phyloP scores from a whole-genome alignment of 2,329 filamentous ascomycete genomes.

The Aspergillus bombycis region DNA sequence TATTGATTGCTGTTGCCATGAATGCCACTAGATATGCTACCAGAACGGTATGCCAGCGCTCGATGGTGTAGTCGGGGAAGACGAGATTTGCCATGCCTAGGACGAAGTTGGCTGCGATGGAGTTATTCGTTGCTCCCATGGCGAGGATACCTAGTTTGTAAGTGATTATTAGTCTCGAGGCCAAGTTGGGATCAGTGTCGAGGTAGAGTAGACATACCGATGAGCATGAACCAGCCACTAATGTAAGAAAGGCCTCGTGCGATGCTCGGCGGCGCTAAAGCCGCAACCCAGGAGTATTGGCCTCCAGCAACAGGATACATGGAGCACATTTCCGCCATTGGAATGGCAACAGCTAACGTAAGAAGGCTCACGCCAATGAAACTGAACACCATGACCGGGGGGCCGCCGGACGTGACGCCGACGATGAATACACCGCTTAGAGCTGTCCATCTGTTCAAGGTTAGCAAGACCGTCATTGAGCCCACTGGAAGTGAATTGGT shows the following conservation, averaged over 20 bases:
- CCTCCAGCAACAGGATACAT: slow-evolving; percentile 61
- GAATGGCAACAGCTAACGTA: slow-evolving; percentile 58
- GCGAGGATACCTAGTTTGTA: slow-evolving; percentile 47
- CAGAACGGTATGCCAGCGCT: slow-evolving; percentile 60
- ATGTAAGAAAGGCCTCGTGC: slow-evolving; percentile 49
- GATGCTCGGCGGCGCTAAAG: slow-evolving; percentile 55
- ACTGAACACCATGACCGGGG: slow-evolving; percentile 62
- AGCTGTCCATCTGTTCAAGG: slow-evolving; percentile 54
- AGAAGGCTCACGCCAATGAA: slow-evolving; percentile 58
- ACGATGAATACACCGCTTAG: slow-evolving; percentile 60
- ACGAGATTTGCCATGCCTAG: slow-evolving; percentile 59
- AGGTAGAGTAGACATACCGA: slow-evolving; percentile 32
- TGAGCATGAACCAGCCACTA: slow-evolving; percentile 55
- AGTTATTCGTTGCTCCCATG: slow-evolving; percentile 60
- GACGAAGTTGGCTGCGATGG: slow-evolving; percentile 59
- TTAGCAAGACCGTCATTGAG: background rate
- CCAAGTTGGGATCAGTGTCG: background rate
- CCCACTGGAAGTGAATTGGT: no score
- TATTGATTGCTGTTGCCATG: slow-evolving; percentile 51
- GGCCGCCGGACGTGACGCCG: slow-evolving; percentile 59
- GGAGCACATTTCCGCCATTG: slow-evolving; percentile 63
- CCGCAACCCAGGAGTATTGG: slow-evolving; percentile 62
- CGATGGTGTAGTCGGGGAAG: slow-evolving; percentile 54
- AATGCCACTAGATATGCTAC: slow-evolving; percentile 55
- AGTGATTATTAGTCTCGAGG: background rate